phyloP scores from a whole-genome alignment of 2,329 filamentous ascomycete species.

The Furcasterigmium furcatum region DNA sequence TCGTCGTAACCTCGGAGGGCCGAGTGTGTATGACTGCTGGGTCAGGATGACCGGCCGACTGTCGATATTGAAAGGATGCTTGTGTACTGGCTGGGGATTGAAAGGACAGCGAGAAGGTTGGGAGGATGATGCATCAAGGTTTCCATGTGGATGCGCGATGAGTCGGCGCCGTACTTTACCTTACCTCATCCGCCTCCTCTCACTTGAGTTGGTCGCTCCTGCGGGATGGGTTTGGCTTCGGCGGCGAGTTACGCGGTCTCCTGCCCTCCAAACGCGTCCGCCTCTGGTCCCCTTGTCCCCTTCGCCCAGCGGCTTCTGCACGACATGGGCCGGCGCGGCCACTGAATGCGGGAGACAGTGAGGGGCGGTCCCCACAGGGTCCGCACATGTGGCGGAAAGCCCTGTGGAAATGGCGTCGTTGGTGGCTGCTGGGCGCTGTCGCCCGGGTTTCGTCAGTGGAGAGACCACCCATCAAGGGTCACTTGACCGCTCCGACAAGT shows the following conservation, averaged over 20 bases:
- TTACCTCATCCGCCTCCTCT: too few species aligned
- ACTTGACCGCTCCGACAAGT: too few species aligned
- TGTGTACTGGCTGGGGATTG: not conserved
- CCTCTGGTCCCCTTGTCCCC: not conserved
- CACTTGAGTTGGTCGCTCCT: too few species aligned
- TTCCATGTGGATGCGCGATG: not conserved
- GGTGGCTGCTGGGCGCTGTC: too few species aligned
- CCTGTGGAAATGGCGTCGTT: not conserved
- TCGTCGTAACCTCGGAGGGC: too few species aligned
- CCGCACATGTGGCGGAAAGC: not conserved
- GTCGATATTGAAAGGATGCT: not conserved
- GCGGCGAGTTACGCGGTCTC: not conserved
- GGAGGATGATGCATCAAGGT: not conserved
- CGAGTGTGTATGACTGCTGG: too few species aligned
- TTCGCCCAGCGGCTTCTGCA: not conserved
- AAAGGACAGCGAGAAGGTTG: not conserved
- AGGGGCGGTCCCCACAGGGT: not conserved
- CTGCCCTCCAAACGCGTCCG: not conserved
- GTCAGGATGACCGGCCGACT: too few species aligned
- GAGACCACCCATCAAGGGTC: too few species aligned
- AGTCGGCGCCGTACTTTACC: not conserved
- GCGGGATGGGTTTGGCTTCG: too few species aligned
- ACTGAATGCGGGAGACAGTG: not conserved
- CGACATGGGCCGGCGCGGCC: not conserved
- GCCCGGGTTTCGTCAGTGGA: too few species aligned